These are phyloP conservation scores for Rhodotorula sp. DNA, from an alignment of 1,284 basidiomycete species.

Conservation along the genomic window DNA sequence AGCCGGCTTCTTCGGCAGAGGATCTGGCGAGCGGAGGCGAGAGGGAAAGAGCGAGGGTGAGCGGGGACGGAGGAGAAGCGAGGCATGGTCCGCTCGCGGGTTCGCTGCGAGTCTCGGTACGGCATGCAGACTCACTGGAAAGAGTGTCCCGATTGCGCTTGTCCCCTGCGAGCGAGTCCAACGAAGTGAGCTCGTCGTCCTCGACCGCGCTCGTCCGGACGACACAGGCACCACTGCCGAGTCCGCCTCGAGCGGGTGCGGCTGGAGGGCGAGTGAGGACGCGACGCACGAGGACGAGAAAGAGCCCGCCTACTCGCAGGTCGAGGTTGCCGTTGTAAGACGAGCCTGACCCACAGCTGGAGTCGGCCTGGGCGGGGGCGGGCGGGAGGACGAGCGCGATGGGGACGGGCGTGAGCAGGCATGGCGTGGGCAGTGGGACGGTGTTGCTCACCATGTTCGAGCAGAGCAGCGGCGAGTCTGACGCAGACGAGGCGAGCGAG, in stretches of 20 bases:
- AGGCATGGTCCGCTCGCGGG: not conserved
- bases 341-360: slow-evolving; percentile 12
- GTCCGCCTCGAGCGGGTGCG: not conserved
- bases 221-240: too few species aligned
- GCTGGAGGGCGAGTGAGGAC: slow-evolving; percentile 35
- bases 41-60: slow-evolving; percentile 52
- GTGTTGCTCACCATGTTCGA: not conserved
- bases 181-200: not conserved
- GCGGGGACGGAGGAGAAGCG: too few species aligned
- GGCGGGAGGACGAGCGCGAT: not conserved
- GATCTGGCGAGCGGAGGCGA: slow-evolving; percentile 5
- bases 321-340: slow-evolving; percentile 37
- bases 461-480: not conserved
- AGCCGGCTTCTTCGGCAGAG: slow-evolving; percentile 52
- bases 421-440: not conserved
- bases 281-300: slow-evolving; percentile 66
- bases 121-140: slow-evolving; percentile 60
- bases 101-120: accelerated
- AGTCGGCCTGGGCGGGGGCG: not conserved
- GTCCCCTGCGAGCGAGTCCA: not conserved
- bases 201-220: too few species aligned
- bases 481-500: too few species aligned
- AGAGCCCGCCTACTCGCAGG: slow-evolving; percentile 69
- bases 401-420: not conserved
- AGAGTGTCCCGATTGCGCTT: slow-evolving; percentile 61